Evolutionary conservation across 768 basidiomycete genomes (phyloP).

Genomic region (Tylopilus balloui): DNA sequence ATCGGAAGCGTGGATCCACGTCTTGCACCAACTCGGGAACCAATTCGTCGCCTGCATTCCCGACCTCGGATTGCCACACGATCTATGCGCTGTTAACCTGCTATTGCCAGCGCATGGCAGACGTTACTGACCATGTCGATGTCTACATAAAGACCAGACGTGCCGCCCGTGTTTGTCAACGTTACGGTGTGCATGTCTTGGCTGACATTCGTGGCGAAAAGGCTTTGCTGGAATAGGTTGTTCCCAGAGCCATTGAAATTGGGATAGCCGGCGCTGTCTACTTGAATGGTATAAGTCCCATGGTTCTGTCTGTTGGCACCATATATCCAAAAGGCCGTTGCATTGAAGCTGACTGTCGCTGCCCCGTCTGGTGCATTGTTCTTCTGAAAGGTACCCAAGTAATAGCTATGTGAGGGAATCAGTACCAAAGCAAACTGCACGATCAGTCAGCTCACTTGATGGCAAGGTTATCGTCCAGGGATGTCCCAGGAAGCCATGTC

Average conservation of each 20-base stretch:
- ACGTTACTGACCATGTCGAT: conserved; percentile 39
- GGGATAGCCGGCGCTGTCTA: conserved; percentile 35
- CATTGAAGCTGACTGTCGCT: conserved; percentile 45
- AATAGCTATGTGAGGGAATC: conserved; percentile 26
- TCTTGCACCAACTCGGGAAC: conserved; percentile 29
- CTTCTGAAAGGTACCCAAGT: conserved; percentile 37
- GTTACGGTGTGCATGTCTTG: conserved; percentile 36
- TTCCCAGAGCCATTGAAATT: conserved; percentile 29
- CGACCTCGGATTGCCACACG: conserved; percentile 28
- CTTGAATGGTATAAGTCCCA: conserved; percentile 40
- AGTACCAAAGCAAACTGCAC: background rate
- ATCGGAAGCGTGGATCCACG: conserved; percentile 36
- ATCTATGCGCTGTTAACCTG: conserved; percentile 12
- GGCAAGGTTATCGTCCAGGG: conserved; percentile 13
- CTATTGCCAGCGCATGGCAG: background rate
- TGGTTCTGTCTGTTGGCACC: conserved; percentile 48
- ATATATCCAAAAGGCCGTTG: conserved; percentile 44
- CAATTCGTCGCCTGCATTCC: conserved; percentile 12
- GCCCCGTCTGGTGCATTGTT: conserved; percentile 32
- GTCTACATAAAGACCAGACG: conserved; percentile 37
- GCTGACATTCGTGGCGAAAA: conserved; percentile 35
- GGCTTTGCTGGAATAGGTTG: conserved; percentile 35
- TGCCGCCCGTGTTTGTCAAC: conserved; percentile 26
- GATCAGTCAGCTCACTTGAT: conserved; percentile 12
- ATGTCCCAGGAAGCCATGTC: conserved; percentile 22